phyloP scores from a whole-genome alignment of 2,329 filamentous ascomycete genomes.

The Hypoxylon sp. region DNA sequence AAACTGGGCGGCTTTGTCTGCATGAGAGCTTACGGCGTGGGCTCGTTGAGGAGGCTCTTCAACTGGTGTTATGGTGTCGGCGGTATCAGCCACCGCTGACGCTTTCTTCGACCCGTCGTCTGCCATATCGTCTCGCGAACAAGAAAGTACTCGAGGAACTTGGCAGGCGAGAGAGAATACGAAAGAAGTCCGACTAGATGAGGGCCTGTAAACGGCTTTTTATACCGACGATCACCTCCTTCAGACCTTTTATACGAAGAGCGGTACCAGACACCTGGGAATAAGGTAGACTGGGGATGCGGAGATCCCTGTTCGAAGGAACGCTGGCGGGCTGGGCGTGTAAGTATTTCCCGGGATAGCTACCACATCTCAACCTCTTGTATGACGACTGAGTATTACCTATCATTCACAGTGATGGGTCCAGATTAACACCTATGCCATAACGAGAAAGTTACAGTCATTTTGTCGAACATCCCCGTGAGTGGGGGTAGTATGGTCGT shows the following conservation, averaged over 20 bases:
- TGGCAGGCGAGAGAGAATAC: neutral
- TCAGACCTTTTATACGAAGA: slow-evolving; percentile 24
- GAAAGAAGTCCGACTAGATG: neutral
- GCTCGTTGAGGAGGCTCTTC: slow-evolving; percentile 14
- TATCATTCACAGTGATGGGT: neutral
- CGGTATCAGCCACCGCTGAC: slow-evolving; percentile 27
- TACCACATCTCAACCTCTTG: neutral
- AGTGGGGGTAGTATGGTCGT: neutral
- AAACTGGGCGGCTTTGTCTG: slow-evolving; percentile 63
- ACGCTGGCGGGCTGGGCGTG: slow-evolving; percentile 29
- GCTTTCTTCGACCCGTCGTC: slow-evolving; percentile 31
- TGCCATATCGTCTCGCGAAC: slow-evolving; percentile 37
- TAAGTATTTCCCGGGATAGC: slow-evolving; percentile 20
- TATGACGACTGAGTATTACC: neutral
- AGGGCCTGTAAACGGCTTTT: neutral
- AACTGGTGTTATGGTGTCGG: slow-evolving; percentile 45
- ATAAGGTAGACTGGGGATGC: slow-evolving; percentile 34
- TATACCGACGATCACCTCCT: slow-evolving; percentile 5
- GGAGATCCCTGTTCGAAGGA: slow-evolving; percentile 40
- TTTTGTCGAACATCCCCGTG: neutral
- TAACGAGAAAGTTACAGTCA: neutral
- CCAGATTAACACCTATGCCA: neutral
- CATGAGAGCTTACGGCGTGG: slow-evolving; percentile 34
- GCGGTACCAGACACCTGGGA: slow-evolving; percentile 39
- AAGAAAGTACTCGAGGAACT: neutral